Evolutionary conservation across 164 flowering plant genomes (phyloP), one percentile per base, ranked within the genome.

Genomic region (Pachysandra terminalis): DNA sequence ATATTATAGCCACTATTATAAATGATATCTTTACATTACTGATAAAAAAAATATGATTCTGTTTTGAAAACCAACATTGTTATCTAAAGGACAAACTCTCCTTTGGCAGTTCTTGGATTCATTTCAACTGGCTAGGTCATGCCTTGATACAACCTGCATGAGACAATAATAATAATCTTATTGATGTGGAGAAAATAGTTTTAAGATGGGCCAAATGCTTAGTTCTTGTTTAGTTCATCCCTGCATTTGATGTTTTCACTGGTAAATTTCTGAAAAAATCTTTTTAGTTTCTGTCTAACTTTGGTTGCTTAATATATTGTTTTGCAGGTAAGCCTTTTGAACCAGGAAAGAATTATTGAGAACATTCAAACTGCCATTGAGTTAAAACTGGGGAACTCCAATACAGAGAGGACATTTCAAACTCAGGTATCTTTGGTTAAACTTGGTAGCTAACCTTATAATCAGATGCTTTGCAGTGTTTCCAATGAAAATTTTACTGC

Each of bases 261-360:
- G 63, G 32, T 27, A 25, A 60, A 63, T 54, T 55, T 55, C 37
- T 63, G 52, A 53, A 26, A 37, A 23, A 23, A 19, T 5, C 25
- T 37, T 13, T 27, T 48, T 28, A 56, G 37, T 58, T 59, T 51
- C 14, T 10, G 21, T 32, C 37, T 32, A 32, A 3, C 24, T 60
- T 65, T 45, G 10, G 59, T 21, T 53, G 10, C 45, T 48, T n/a
- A 19, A 57, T 77, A 35, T 26, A 9, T 71, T 19, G 15, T 54
- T 71, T 68, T 81, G 79, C 86, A 94, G 98, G 97, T 95, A 27
- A 90, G 97, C 84, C 93, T 95, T 74, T 77, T 95, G 78, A 92
- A 89, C 76, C 99, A 92, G 77, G 99, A 95, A 80, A 73, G 73
- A 65, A 82, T 95, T 53, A 72, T 95, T 80, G 99, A 87, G 74